A percentile compares a stretch with the other conserved stretches of the same genome.
phyloP scores from a whole-genome alignment of 2,329 filamentous ascomycete species.

The Aureobasidium sp. region DNA sequence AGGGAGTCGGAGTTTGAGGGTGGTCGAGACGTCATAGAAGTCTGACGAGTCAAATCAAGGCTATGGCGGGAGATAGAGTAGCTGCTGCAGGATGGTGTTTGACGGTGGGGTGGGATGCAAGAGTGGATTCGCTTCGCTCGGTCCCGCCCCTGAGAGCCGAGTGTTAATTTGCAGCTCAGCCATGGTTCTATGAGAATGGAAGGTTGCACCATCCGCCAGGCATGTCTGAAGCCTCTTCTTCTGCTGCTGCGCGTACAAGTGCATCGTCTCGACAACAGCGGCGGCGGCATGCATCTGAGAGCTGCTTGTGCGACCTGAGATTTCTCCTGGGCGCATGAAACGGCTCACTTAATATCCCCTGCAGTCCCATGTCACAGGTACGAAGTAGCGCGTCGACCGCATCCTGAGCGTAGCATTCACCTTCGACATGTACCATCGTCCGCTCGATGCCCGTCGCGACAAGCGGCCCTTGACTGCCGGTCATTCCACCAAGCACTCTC shows the following conservation, averaged over 20 bases:
- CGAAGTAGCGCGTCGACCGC: background rate
- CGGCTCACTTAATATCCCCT: background rate
- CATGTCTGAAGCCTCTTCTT: background rate
- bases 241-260: background rate
- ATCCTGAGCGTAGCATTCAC: background rate
- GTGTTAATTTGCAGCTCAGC: slow-evolving; percentile 2
- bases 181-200: background rate
- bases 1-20: too few relatives aligned
- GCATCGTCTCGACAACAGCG: background rate
- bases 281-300: background rate
- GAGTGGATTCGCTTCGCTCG: background rate
- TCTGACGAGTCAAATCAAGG: background rate
- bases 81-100: background rate
- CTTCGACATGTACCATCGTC: background rate
- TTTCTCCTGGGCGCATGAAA: background rate
- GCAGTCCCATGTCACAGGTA: slow-evolving; percentile 14
- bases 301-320: slow-evolving; percentile 1
- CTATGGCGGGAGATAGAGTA: background rate
- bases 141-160: background rate
- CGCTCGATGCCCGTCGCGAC: background rate
- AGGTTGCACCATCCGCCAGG: background rate
- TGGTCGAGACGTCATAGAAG: background rate
- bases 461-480: slow-evolving; percentile 24
- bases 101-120: background rate
- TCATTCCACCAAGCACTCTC: slow-evolving; percentile 23